These are phyloP conservation scores for Chlorella ohadii DNA, from an alignment of 139 green algal species.

Conservation along the genomic window DNA sequence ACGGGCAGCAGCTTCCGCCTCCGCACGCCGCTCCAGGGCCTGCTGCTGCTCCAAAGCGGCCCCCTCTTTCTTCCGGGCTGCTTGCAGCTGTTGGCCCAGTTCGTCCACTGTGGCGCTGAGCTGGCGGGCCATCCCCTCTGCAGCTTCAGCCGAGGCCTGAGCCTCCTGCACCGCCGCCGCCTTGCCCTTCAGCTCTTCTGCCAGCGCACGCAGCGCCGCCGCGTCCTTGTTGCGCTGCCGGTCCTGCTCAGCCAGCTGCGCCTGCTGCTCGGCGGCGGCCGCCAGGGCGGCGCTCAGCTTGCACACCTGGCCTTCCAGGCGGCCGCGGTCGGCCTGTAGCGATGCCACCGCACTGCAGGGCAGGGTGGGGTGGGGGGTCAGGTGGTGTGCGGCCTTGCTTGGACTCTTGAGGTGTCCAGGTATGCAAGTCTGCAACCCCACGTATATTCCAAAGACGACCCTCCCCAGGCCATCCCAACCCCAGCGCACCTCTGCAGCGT, in stretches of 20 bases:
- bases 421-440: too few relatives aligned
- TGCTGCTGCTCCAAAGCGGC: not conserved
- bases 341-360: slow-evolving; percentile 16
- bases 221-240: not conserved
- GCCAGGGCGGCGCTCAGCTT: slow-evolving; percentile 10
- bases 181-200: not conserved
- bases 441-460: too few relatives aligned
- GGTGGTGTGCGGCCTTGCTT: not conserved
- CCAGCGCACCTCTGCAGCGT: slow-evolving; percentile 29
- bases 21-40: not conserved
- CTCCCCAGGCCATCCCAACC: too few relatives aligned
- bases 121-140: not conserved
- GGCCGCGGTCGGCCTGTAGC: slow-evolving; percentile 3
- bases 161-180: not conserved
- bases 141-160: not conserved
- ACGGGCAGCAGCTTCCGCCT: not conserved
- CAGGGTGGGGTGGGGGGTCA: not conserved
- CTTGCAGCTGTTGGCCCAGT: not conserved
- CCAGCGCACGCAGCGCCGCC: not conserved
- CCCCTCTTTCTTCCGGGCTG: not conserved
- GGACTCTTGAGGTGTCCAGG: too few relatives aligned
- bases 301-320: slow-evolving; percentile 5
- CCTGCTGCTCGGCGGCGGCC: not conserved
- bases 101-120: not conserved
- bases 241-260: not conserved